Evolutionary conservation across 2,329 filamentous ascomycete species (phyloP).

Genomic region (Lachnellula arida): DNA sequence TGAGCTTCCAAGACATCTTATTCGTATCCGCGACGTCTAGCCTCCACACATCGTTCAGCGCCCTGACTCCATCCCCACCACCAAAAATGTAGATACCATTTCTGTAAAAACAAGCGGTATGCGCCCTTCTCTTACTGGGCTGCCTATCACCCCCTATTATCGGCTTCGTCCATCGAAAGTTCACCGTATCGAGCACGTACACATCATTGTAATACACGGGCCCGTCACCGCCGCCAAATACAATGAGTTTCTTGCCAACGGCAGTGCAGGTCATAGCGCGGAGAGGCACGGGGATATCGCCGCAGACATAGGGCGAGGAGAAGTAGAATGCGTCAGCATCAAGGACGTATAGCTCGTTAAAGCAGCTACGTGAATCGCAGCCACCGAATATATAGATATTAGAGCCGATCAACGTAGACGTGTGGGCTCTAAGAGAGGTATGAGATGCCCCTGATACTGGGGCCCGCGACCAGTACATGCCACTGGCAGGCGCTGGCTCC

Average conservation of each 20-base stretch:
- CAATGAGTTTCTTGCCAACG: constrained; percentile 64
- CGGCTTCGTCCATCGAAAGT: constrained; percentile 62
- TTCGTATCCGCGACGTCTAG: constrained; percentile 61
- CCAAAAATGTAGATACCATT: constrained; percentile 70
- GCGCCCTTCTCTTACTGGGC: constrained; percentile 59
- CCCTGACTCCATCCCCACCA: constrained; percentile 64
- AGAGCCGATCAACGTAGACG: constrained; percentile 60
- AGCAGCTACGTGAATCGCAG: constrained; percentile 62
- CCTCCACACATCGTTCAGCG: constrained; percentile 69
- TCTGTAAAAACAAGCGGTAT: constrained; percentile 68
- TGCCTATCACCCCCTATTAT: constrained; percentile 51
- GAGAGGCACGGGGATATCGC: constrained; percentile 60
- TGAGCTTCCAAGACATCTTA: constrained; percentile 65
- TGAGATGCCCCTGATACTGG: constrained; percentile 59
- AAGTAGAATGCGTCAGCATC: constrained; percentile 68
- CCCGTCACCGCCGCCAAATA: constrained; percentile 67
- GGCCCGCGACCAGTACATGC: constrained; percentile 69
- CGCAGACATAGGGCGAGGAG: constrained; percentile 59
- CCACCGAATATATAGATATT: constrained; percentile 67
- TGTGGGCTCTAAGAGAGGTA: constrained; percentile 60
- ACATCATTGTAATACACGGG: constrained; percentile 69
- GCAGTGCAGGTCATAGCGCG: constrained; percentile 69
- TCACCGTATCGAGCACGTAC: constrained; percentile 66
- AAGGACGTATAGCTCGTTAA: constrained; percentile 65
- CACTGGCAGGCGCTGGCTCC: constrained; percentile 57